Conservation (phyloP, 805 yeast genomes). For the Yamadazyma olivae region DNA sequence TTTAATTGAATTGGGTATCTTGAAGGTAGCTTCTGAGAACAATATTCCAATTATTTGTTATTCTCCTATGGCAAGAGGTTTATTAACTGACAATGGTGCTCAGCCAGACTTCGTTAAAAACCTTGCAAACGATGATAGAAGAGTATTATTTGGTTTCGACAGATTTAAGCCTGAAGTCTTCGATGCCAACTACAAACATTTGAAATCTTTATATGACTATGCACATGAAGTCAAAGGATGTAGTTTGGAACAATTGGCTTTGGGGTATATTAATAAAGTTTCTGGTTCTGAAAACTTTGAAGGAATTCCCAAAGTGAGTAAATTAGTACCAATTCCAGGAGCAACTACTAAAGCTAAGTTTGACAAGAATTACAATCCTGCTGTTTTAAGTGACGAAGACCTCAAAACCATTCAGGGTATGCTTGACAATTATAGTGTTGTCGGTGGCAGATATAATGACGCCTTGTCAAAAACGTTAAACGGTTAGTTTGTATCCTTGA, state of each 20-base stretch:
- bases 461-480: neutral
- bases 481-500: neutral
- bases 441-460: conserved; percentile 35
- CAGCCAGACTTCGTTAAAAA: conserved; percentile 16
- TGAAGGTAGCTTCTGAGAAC: conserved; percentile 53
- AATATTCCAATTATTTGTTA: conserved; percentile 72
- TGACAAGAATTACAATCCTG: conserved; percentile 52
- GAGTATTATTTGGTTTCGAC: conserved; percentile 16
- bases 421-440: conserved; percentile 40
- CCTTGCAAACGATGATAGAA: conserved; percentile 3
- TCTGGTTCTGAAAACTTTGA: conserved; percentile 57
- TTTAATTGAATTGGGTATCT: conserved; percentile 59
- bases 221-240: neutral
- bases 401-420: conserved; percentile 49
- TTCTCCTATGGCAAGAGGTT: conserved; percentile 81
- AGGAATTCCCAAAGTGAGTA: conserved; percentile 44
- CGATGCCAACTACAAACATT: conserved; percentile 38
- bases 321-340: conserved; percentile 77
- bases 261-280: conserved; percentile 51
- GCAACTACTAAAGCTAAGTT: conserved; percentile 60
- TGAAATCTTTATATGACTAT: neutral
- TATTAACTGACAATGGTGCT: conserved; percentile 61
- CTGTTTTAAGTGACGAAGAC: conserved; percentile 52
- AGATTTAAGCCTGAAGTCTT: conserved; percentile 58
- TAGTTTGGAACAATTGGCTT: conserved; percentile 3